phyloP scores from a whole-genome alignment of 495 filamentous ascomycete species.

The Corynascus novoguineensis region DNA sequence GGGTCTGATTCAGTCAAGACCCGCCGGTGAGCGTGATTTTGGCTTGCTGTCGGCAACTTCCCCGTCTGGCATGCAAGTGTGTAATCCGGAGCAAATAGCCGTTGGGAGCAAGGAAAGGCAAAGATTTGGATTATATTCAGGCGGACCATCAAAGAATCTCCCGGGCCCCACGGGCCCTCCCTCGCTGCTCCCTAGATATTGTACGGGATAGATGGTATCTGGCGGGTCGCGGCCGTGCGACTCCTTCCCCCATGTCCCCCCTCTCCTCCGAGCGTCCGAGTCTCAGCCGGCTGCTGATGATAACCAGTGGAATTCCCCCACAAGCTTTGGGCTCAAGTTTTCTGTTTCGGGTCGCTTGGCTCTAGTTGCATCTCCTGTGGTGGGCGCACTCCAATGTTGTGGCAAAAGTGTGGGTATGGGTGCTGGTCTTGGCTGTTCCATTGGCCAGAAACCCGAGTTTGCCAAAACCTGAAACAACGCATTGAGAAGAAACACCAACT shows the following conservation, averaged over 20 bases:
- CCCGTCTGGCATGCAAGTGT: not conserved
- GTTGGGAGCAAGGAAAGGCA: not conserved
- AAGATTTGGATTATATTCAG: conserved; percentile 1
- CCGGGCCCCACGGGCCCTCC: too few species aligned
- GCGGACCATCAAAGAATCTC: not conserved
- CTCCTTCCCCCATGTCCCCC: too few species aligned
- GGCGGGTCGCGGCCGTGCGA: too few species aligned
- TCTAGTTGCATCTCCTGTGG: not conserved
- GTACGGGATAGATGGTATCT: too few species aligned
- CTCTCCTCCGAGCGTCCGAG: not conserved
- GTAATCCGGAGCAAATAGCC: not conserved
- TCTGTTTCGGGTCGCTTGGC: not conserved
- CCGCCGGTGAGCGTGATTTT: not conserved
- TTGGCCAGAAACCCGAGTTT: conserved; percentile 1
- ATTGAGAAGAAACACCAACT: not conserved
- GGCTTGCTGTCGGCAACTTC: not conserved
- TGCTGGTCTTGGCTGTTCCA: conserved; percentile 11
- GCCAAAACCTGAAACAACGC: conserved; percentile 9
- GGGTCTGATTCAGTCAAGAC: not conserved
- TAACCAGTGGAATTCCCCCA: not conserved
- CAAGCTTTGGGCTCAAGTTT: not conserved
- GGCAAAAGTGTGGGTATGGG: not conserved
- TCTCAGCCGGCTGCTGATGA: not conserved
- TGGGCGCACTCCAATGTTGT: not conserved
- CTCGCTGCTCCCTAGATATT: too few species aligned